Base-by-base conservation (phyloP, 2,329 filamentous ascomycete genomes). In the Aspergillus sp. region DNA sequence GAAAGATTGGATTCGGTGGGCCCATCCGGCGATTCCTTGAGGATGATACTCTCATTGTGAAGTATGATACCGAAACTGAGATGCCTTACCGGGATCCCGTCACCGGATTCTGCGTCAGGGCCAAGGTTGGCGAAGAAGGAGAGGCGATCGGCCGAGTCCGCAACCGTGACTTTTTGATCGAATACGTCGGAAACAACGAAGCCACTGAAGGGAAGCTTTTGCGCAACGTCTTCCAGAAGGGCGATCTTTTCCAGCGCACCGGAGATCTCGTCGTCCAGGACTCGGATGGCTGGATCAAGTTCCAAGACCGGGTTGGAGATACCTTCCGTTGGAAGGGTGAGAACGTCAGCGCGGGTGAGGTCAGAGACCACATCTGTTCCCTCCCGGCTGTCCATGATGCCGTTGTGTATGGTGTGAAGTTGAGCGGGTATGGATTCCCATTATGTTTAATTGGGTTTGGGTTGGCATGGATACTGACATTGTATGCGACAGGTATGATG, bases 291-390 rank as follows among this genome's bases (percentile, higher is more conserved):
- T 78, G 76, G 72, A 62, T 79, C 3, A 68, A 66, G 16, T 79
- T 79, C 57, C 70, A 76, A 45, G 77, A 79, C 42, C 70, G 70
- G 1, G 69, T 72, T 44, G 70, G 70, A n/a, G 70, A 72, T 53
- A 71, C 68, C 3, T 71, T 70, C 55, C 66, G 63, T 34, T 73
- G 67, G 63, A 71, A 77, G 55, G 74, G 75, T 2, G 76, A 78
- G 65, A 78, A 78, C 47, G 75, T 78, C 4, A 75, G 71, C 46
- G 75, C 76, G 0, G 75, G 74, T 1, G 76, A 78, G 54, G 69
- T 78, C 21, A 63, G 73, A 45, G 75, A 76, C 55, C 72, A 75
- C 58, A 72, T 77, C 42, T 73, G 72, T 40, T 64, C 65, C 19
- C 67, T 77, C 41, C 61, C 67, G 1, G 71, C 64, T 3, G 70